Base-by-base conservation (phyloP, 2,329 filamentous ascomycete species). In the Teratosphaeria viscida region DNA sequence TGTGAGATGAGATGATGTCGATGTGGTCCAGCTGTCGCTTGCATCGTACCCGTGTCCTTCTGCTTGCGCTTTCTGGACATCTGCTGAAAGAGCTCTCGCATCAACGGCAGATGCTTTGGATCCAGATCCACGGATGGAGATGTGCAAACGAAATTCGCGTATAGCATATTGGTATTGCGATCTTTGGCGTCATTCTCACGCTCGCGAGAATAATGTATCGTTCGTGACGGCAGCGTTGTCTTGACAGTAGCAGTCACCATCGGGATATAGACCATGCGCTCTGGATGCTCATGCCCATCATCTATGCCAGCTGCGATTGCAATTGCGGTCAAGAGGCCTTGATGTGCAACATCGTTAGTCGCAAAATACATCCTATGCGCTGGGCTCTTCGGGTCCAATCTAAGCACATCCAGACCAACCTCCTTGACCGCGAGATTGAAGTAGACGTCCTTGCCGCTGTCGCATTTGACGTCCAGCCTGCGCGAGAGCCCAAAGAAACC, bases 291-390 rank as follows among this genome's bases (percentile, higher is more conserved):
- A 32, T 87, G 84, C n/a, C 90, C 90, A 71, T 96, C 91, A 68
- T 96, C 92, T 39, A 99, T 80, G 47, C 91, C 94, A 60, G 97
- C 81, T 0, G 92, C 92, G 59, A 99, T 89, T 0, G 94, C 96
- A 49, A 99, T 85, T 3, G 92, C 94, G 19, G 92, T 94, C 26
- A 94, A 82, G 39, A 99, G 81, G 11, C 92, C 94, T 78, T 99
- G 92, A 72, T 99, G 94, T 12, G 94, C 94, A 68, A 96, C 86
- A 71, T 96, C 94, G 62, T 90, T 87, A 26, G 88, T 85, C 2
- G 92, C 89, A 71, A 99, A 99, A 74, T 99, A 97, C 94, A 97
- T 99, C 63, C 94, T 86, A 78, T 99, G 94, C 0, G 92, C 91
- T 0, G 94, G 91, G 16, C 92, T 96, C 68, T 90, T 92, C 52